phyloP scores from a whole-genome alignment of 331 rosid genomes.

The Dryas integrifolia region DNA sequence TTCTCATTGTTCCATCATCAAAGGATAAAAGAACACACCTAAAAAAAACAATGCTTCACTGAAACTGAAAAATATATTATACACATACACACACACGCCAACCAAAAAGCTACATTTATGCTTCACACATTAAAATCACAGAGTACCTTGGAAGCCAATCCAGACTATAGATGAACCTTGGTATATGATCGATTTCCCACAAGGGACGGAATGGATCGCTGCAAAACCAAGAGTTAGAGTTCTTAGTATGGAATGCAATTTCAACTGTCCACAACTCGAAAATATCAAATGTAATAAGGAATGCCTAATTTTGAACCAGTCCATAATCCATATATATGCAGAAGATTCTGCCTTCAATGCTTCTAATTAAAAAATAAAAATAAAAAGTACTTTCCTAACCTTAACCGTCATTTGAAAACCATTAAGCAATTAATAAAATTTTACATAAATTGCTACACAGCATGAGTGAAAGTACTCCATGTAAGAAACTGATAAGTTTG shows the following conservation, averaged over 20 bases:
- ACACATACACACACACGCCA: neutral
- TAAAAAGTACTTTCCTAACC: neutral
- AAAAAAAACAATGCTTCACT: conserved; percentile 31
- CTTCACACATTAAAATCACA: neutral
- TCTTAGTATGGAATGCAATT: conserved; percentile 23
- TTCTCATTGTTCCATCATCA: conserved; percentile 88
- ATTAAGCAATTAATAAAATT: neutral
- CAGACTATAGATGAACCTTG: conserved; percentile 69
- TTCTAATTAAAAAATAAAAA: neutral
- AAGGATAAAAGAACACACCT: conserved; percentile 80
- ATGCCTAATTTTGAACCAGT: neutral
- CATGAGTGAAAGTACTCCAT: too few species aligned
- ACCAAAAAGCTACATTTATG: neutral
- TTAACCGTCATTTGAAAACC: neutral
- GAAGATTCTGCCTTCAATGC: neutral
- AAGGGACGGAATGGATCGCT: conserved; percentile 90
- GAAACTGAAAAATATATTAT: neutral
- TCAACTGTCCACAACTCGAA: neutral
- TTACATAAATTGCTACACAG: too few species aligned
- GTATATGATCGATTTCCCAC: conserved; percentile 64
- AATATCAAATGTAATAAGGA: neutral
- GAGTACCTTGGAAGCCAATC: conserved; percentile 88
- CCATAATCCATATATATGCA: too few species aligned
- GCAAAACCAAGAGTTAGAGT: conserved; percentile 23
- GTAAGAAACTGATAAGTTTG: too few species aligned